phyloP scores from a whole-genome alignment of 345 rosid species.

The Geranium brycei region DNA sequence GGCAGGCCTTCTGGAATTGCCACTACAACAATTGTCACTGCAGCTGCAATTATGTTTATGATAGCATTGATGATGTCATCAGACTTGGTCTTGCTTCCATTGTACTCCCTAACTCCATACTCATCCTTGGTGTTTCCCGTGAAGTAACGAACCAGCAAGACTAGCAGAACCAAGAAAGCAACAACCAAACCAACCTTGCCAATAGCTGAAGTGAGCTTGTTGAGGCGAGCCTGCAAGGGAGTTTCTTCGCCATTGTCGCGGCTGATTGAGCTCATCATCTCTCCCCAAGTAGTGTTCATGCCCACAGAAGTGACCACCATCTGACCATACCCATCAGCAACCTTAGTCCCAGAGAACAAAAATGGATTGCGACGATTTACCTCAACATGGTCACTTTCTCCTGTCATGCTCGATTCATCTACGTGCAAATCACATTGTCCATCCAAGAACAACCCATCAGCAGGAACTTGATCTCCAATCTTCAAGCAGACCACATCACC shows the following conservation, averaged over 20 bases:
- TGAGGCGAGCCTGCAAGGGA: constrained; percentile 52
- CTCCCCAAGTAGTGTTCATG: constrained; percentile 62
- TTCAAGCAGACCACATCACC: constrained; percentile 48
- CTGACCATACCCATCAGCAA: constrained; percentile 37
- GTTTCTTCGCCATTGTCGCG: constrained; percentile 37
- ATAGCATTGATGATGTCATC: constrained; percentile 42
- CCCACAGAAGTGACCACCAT: constrained; percentile 68
- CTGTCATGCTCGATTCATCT: constrained; percentile 60
- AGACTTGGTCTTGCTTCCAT: constrained; percentile 30
- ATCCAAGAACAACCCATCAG: constrained; percentile 44
- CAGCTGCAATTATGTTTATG: constrained; percentile 52
- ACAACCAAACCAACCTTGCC: constrained; percentile 54
- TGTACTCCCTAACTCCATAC: constrained; percentile 32
- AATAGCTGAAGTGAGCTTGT: constrained; percentile 49
- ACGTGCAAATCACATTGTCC: constrained; percentile 32
- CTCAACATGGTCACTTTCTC: constrained; percentile 41
- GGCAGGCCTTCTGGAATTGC: constrained; percentile 81
- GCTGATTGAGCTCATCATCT: constrained; percentile 56
- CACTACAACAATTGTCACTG: constrained; percentile 65
- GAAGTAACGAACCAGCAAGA: constrained; percentile 51
- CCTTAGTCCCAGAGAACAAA: constrained; percentile 48
- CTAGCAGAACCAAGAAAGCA: constrained; percentile 50
- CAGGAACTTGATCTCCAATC: constrained; percentile 60
- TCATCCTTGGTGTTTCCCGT: constrained; percentile 51
- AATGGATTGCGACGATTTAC: constrained; percentile 30